phyloP scores from a whole-genome alignment of 805 yeast genomes.

The Saccharomyces jurei region DNA sequence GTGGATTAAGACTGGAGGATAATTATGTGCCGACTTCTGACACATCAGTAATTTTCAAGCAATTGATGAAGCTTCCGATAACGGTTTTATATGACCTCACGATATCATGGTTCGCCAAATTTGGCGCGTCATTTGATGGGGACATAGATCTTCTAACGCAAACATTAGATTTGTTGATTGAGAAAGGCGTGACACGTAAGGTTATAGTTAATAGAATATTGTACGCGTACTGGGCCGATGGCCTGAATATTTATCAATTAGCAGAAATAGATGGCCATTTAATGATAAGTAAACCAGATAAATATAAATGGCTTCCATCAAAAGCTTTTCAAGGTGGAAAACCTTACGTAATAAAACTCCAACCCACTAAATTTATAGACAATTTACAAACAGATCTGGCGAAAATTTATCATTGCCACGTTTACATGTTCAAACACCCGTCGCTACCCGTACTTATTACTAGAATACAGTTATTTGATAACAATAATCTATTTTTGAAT shows the following conservation, averaged over 20 bases:
- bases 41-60: conserved; percentile 9
- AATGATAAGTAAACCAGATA: conserved; percentile 49
- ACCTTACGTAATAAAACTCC: conserved; percentile 28
- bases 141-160: not conserved
- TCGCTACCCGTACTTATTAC: conserved; percentile 50
- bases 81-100: conserved; percentile 14
- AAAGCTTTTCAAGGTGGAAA: conserved; percentile 23
- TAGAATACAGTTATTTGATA: conserved; percentile 63
- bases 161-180: conserved; percentile 8
- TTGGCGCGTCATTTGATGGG: conserved; percentile 6
- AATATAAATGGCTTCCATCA: conserved; percentile 32
- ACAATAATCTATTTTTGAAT: conserved; percentile 16
- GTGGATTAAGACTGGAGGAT: conserved; percentile 10
- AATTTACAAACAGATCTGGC: conserved; percentile 41
- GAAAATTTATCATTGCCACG: conserved; percentile 49
- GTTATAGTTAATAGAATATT: conserved; percentile 11
- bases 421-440: conserved; percentile 62
- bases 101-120: conserved; percentile 17
- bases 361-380: conserved; percentile 46
- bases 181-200: conserved; percentile 9
- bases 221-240: conserved; percentile 19
- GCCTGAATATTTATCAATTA: conserved; percentile 39
- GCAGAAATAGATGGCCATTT: conserved; percentile 65
- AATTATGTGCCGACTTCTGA: conserved; percentile 13
- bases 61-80: conserved; percentile 17